These are phyloP conservation scores for Penicillium maclennaniae DNA, from an alignment of 495 filamentous ascomycete species.

Conservation along the genomic window DNA sequence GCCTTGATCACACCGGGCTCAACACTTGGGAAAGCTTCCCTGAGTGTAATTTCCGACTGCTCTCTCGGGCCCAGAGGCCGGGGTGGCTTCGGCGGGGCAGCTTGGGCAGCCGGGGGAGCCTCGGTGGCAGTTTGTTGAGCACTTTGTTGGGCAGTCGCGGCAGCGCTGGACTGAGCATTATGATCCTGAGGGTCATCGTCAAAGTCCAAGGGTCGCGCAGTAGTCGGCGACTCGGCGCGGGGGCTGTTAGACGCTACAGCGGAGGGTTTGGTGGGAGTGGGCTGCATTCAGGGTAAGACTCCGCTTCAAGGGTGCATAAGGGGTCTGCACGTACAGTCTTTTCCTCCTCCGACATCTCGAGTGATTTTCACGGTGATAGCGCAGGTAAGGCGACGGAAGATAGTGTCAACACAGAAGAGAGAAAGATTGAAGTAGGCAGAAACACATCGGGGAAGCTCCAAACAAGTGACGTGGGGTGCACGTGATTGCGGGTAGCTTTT, in stretches of 20 bases:
- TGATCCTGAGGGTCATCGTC: slow-evolving; percentile 78
- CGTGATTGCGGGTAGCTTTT: slow-evolving; percentile 29
- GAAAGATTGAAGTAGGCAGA: slow-evolving; percentile 29
- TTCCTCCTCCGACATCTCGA: slow-evolving; percentile 40
- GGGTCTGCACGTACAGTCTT: slow-evolving; percentile 32
- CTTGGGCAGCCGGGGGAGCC: slow-evolving; percentile 59
- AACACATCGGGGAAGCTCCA: slow-evolving; percentile 31
- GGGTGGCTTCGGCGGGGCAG: slow-evolving; percentile 79
- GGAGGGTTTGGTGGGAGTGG: slow-evolving; percentile 32
- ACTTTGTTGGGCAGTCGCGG: slow-evolving; percentile 3
- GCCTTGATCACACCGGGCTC: slow-evolving; percentile 82
- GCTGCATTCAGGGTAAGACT: slow-evolving; percentile 28
- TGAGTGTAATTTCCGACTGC: slow-evolving; percentile 81
- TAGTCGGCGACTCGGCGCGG: slow-evolving; percentile 76
- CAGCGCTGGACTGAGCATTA: slow-evolving; percentile 32
- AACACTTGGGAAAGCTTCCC: slow-evolving; percentile 88
- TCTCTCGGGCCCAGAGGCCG: slow-evolving; percentile 76
- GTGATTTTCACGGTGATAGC: not conserved
- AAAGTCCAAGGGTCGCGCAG: slow-evolving; percentile 76
- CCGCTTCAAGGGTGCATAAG: slow-evolving; percentile 2
- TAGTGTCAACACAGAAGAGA: slow-evolving; percentile 10
- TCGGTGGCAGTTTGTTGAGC: slow-evolving; percentile 31
- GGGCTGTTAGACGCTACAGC: slow-evolving; percentile 29
- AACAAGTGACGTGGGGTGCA: slow-evolving; percentile 40
- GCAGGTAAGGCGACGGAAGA: not conserved